Base-by-base conservation (phyloP, 805 yeast species). In the Saturnispora kantuleensis region DNA sequence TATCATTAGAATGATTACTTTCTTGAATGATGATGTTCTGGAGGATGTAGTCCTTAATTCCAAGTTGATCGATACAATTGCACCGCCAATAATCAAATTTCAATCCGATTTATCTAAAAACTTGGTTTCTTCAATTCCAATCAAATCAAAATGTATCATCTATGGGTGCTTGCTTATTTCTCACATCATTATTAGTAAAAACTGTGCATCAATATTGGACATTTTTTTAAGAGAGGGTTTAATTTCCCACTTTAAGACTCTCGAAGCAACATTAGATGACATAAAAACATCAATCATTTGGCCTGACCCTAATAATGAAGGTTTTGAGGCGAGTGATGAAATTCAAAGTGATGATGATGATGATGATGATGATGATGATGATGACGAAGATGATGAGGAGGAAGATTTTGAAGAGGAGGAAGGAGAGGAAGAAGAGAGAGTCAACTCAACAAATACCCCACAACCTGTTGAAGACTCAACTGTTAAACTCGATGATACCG, bases 211-310 rank as follows among this genome's bases (percentile, higher is more conserved):
- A 1, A 79, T 74, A 45, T 54, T 77, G 5, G 53, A 58, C 0
- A 69, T 66, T 8, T 75, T 86, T 49, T 81, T 75, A 52, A 71
- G 84, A 45, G 94, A 86, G 54, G 96, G 96, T 0, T 60, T 83
- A n/a, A 57, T 81, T 4, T 60, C 70, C 13, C 85, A 81, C 55
- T 65, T 73, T 9, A 51, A 62, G 1, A 47, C 54, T 0, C 59
- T 77, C 3, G 44, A 31, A 10, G 21, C 29, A 9, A 31, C 31
- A 10, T 39, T 42, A n/a, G 32, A 40, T 64, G 62, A 60, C 21
- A 50, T 37, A n/a, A 30, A 21, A 17, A 15, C 31, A 7, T 31
- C 35, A 8, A 17, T 11, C 5, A 11, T 32, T 5, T 37, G 35
- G 28, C 38, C 31, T 7, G 16, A 16, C 18, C 32, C 12, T 1